Base-by-base conservation (phyloP, 768 basidiomycete genomes). In the Chiua virens region DNA sequence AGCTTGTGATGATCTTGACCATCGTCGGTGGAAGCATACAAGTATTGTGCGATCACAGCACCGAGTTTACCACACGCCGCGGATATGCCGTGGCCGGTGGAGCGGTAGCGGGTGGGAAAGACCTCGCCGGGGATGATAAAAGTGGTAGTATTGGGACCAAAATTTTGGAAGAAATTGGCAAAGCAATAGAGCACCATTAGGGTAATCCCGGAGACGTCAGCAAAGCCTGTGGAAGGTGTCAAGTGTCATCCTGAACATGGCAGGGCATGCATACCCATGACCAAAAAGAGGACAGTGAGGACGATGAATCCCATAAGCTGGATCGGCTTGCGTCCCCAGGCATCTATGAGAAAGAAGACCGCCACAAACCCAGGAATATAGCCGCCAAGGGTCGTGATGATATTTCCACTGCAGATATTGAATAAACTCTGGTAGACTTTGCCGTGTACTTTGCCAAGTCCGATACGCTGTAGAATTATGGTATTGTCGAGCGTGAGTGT, bases 71-170 rank as follows among this genome's bases (percentile, higher is more conserved):
- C 90, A 43, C 75, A 79, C 9, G 87, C 90, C 2, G 90, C 90
- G 15, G 84, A 83, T 58, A 92, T 89, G 66, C 90, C 90, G 61
- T 90, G 86, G 7, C 79, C 85, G 4, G 88, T 89, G 5, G 87
- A 87, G 46, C 90, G 82, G 67, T 91, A 90, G 44, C 89, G 86
- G 2, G 90, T 92, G 2, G 90, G 90, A 80, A 90, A 92, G 25
- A 75, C 78, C 64, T 92, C 90, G 45, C 86, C 87, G 0, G 90
- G 88, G 14, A 91, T 73, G 48, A 90, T 60, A 69, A 92, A 92
- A 0, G 88, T 89, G 2, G 87, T 90, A 1, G 78, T 78, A 58
- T 32, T 32, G 11, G 32, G 32, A 14, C 32, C 32, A 32, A 32
- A 32, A 32, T 32, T 32, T 32, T 87, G 85, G 84, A 90, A 89